These are phyloP conservation scores for Ascochyta viciae-villosae DNA, from an alignment of 2,329 filamentous ascomycete species.

Conservation along the genomic window DNA sequence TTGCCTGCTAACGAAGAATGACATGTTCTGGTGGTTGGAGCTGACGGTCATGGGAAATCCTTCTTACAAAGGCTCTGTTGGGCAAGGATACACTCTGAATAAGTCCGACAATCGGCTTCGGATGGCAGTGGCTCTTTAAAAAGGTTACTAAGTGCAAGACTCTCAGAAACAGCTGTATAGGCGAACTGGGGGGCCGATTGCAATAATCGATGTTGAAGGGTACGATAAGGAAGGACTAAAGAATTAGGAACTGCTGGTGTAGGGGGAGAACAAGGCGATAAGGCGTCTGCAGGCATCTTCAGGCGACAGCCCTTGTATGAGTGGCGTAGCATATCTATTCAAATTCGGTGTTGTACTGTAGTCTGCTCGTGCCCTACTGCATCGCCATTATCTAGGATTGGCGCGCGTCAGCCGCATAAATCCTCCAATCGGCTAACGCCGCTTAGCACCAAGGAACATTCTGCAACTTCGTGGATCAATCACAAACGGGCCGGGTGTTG, in stretches of 20 bases:
- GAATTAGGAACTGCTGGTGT: neutral
- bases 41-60: constrained; percentile 22
- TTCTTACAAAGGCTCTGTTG: constrained; percentile 18
- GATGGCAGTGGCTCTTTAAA: constrained; percentile 15
- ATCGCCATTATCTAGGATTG: neutral
- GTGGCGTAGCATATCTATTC: no score
- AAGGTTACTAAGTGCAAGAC: neutral
- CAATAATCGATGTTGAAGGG: neutral
- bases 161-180: constrained; percentile 3
- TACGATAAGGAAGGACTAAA: neutral
- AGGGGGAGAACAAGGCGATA: neutral
- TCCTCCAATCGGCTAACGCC: constrained; percentile 18
- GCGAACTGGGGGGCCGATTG: neutral
- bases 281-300: neutral
- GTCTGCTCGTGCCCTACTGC: neutral
- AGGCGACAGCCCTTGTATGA: no score
- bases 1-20: constrained; percentile 16
- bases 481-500: neutral
- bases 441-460: constrained; percentile 10
- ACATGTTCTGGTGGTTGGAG: constrained; percentile 24
- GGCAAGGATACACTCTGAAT: constrained; percentile 21
- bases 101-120: constrained; percentile 17
- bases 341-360: neutral
- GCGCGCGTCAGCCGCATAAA: neutral
- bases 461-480: neutral